Evolutionary conservation across 306 rosid genomes (phyloP), one percentile per base, ranked within the genome.

Genomic region (Fragaria vesca): DNA sequence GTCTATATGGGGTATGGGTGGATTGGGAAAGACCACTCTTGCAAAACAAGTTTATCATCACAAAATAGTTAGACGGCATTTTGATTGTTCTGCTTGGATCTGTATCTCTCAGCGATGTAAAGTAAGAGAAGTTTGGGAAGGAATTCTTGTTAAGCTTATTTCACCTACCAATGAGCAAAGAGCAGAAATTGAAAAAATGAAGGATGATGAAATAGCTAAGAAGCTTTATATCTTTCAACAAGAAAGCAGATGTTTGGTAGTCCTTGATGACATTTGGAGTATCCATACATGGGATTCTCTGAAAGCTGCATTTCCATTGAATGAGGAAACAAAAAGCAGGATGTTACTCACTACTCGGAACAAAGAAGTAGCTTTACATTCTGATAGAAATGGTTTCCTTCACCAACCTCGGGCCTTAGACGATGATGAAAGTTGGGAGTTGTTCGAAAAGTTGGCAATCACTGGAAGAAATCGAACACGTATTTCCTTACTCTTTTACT

Each of bases 161-260:
- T 62, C 34, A 32, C 72, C 84, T 55, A 48, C 83, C 40, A 78
- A 72, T 17, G 85, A 73, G 46, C 57, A 57, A 32, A 60, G 36
- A 24, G 17, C n/a, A n/a, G 70, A 69, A 43, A 69, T 70, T 51
- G 4, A 0, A 45, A 20, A 17, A 2, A 45, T 58, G 81, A 42
- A 2, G 2, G 62, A 70, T 69, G 40, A 20, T 24, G 70, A 57
- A 8, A 8, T 78, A 28, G 26, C 26, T 24, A 24, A 24, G 26
- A 38, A 69, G 57, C 76, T 78, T 15, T 32, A 18, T 54, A 24
- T 69, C 15, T 21, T 57, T 2, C 81, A 42, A 12, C 6, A 11
- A 43, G 61, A 45, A 16, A 13, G 48, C 1, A 46, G 62, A 20
- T 69, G 76, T 78, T 58, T 69, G 48, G 60, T 70, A 15, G 32